phyloP scores from a whole-genome alignment of 1,284 basidiomycete genomes.

The Trichosporon sp. region DNA sequence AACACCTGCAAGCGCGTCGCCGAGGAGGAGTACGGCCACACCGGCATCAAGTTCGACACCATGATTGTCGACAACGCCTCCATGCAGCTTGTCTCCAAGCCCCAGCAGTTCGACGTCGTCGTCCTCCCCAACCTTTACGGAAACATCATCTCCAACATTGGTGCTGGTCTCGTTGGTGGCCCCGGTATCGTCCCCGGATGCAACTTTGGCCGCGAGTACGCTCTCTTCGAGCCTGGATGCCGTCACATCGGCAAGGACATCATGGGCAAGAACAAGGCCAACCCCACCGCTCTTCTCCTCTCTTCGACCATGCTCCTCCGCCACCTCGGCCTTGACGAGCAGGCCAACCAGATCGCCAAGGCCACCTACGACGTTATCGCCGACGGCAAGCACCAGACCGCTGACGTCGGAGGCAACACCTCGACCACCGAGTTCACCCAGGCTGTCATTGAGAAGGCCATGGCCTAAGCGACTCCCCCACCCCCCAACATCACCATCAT shows the following conservation, averaged over 20 bases:
- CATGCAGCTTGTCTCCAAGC: slow-evolving; percentile 97
- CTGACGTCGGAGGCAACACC: slow-evolving; percentile 89
- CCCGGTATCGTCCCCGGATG: slow-evolving; percentile 97
- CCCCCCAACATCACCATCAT: background rate
- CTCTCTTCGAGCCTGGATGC: slow-evolving; percentile 98
- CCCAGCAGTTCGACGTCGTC: slow-evolving; percentile 68
- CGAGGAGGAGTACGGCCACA: slow-evolving; percentile 84
- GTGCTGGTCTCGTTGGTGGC: slow-evolving; percentile 95
- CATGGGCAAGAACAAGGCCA: slow-evolving; percentile 96
- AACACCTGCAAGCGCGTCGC: slow-evolving; percentile 97
- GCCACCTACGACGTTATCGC: slow-evolving; percentile 93
- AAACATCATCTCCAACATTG: slow-evolving; percentile 97
- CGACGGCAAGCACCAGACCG: slow-evolving; percentile 84
- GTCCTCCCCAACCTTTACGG: slow-evolving; percentile 68
- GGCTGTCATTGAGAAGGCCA: slow-evolving; percentile 68
- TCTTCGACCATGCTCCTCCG: slow-evolving; percentile 98
- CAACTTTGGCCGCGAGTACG: slow-evolving; percentile 97
- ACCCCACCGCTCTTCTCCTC: slow-evolving; percentile 97
- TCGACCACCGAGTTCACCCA: slow-evolving; percentile 91
- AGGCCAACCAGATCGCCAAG: slow-evolving; percentile 92
- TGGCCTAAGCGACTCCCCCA: slow-evolving; percentile 26
- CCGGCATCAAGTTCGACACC: slow-evolving; percentile 90
- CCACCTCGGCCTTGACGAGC: slow-evolving; percentile 90
- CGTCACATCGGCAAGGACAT: slow-evolving; percentile 98
- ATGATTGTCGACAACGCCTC: slow-evolving; percentile 99